Evolutionary conservation across 2,329 filamentous ascomycete species (phyloP), one percentile per base, ranked within the genome.

Genomic region (Bipolaris victoriae): DNA sequence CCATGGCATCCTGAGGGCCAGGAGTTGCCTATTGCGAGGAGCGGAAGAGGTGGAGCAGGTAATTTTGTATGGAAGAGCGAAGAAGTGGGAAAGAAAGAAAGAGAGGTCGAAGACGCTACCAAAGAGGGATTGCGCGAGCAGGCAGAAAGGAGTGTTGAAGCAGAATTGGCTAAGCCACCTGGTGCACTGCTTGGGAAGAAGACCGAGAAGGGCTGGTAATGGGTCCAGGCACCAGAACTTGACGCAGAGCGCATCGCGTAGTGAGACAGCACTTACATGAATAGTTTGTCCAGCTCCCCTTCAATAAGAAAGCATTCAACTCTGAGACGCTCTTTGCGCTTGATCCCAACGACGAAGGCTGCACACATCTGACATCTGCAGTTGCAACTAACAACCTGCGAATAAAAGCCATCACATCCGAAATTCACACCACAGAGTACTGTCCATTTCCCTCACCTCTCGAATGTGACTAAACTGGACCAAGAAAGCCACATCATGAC

Each of bases 1-100:
- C 72, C 74, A n/a, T 75, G 71, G 72, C 72, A 73, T 57, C 73
- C 72, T 0, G 72, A 71, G 37, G 63, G 53, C 1, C 69, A 72
- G 50, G 69, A 74, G 50, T n/a, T 76, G 56, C 74, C 74, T 15
- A 62, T 76, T 40, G 74, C 69, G 26, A 57, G 71, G 26, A 67
- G 68, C 22, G 80, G 80, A 1, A 67, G 80, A 44, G 80, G 80
- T 26, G 80, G 80, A 6, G 79, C 79, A n/a, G 80, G 80, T 3
- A 82, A 82, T 51, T 79, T 77, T 57, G 69, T 76, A n/a, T 81
- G 75, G 75, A 69, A 65, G 66, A 60, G 73, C 45, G 76, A 76
- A 52, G 74, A 75, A 55, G 56, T 65, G 45, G 73, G 66, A 36
- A 64, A 49, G 54, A 50, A 36, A 53, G 67, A 73, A 52, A 69